These are phyloP conservation scores for Fusarium denticulatum DNA, from an alignment of 2,329 filamentous ascomycete species.

Conservation along the genomic window DNA sequence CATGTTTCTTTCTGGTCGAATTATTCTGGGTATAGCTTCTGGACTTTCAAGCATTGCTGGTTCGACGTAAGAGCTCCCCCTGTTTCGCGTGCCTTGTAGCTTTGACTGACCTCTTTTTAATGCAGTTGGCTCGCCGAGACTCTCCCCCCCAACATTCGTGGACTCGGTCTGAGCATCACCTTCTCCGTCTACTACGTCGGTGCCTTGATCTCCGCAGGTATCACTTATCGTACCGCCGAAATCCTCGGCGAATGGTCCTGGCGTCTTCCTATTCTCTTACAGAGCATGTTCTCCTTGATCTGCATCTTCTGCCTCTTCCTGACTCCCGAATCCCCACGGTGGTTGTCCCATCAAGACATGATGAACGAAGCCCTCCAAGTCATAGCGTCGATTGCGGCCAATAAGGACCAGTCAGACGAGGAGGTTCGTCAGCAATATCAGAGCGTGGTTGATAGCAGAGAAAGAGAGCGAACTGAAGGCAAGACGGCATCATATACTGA, in stretches of 20 bases:
- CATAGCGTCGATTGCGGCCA: neutral
- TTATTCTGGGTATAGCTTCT: neutral
- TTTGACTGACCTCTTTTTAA: neutral
- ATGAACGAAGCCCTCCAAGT: neutral
- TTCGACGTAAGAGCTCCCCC: neutral
- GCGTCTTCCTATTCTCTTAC: neutral
- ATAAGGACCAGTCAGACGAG: neutral
- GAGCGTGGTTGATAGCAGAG: neutral
- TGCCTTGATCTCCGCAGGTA: neutral
- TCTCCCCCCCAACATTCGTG: neutral
- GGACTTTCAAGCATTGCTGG: neutral
- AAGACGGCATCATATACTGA: neutral
- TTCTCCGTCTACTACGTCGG: neutral
- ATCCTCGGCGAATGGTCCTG: neutral
- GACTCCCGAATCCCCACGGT: neutral
- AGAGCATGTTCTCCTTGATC: neutral
- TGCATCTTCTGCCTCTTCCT: neutral
- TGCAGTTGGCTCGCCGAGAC: neutral
- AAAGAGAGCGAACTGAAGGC: neutral
- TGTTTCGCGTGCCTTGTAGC: fast-evolving
- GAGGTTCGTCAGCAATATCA: neutral
- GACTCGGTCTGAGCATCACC: neutral
- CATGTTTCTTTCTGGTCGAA: neutral
- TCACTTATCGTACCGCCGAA: neutral
- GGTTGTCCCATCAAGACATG: neutral